Conservation (phyloP, 768 basidiomycete species). For the Rhodosporidiobolus odoratus region DNA sequence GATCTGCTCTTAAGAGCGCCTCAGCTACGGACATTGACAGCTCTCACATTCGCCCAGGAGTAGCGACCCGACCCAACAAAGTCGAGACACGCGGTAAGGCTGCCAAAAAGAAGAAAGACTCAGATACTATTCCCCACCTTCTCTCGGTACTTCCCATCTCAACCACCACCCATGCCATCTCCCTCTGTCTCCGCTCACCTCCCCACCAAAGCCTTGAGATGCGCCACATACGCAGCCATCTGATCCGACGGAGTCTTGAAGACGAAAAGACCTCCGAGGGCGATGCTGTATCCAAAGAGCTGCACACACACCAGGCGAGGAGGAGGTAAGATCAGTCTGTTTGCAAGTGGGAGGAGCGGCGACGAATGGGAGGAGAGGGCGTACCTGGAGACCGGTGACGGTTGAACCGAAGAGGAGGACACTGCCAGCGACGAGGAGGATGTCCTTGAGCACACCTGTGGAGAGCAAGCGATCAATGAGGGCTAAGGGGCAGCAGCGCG, state of each 20-base stretch:
- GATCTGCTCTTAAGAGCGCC: too few relatives aligned
- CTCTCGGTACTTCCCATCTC: neutral
- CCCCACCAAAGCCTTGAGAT: constrained; percentile 10
- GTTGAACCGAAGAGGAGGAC: constrained; percentile 72
- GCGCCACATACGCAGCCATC: constrained; percentile 28
- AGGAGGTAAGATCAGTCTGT: constrained; percentile 48
- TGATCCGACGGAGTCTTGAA: constrained; percentile 37
- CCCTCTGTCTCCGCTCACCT: neutral
- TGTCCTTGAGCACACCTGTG: constrained; percentile 59
- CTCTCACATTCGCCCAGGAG: too few relatives aligned
- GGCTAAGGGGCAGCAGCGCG: neutral
- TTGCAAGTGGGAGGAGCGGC: constrained; percentile 63
- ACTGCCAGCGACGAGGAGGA: constrained; percentile 84
- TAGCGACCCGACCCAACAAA: too few relatives aligned
- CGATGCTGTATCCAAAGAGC: constrained; percentile 39
- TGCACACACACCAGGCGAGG: constrained; percentile 45
- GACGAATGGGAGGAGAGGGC: constrained; percentile 62
- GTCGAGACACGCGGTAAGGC: too few relatives aligned
- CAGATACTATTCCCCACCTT: neutral
- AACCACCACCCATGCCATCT: neutral
- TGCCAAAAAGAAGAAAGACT: neutral
- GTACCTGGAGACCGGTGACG: constrained; percentile 68
- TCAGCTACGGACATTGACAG: too few relatives aligned
- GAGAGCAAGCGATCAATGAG: neutral
- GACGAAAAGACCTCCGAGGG: constrained; percentile 16